Evolutionary conservation across 2,329 filamentous ascomycete species (phyloP), one percentile per base, ranked within the genome.

Genomic region (Diaporthe caulivora): DNA sequence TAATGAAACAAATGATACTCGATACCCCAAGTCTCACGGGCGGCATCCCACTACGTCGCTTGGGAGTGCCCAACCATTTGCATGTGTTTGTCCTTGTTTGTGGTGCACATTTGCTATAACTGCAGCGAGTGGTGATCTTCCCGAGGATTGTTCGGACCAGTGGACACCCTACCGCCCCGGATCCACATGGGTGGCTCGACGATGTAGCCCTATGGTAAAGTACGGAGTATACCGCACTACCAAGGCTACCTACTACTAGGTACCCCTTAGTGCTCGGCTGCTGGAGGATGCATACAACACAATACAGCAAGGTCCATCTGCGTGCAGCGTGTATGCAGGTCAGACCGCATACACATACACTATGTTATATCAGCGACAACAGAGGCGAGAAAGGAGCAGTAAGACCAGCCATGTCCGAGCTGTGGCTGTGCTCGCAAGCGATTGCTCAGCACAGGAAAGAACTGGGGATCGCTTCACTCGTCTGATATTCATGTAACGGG

Each of bases 401-500:
- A 51, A 51, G 34, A 65, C 37, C 42, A 65, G 60, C 60, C 11
- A 13, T n/a, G 31, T 17, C 34, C 49, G 34, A 37, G n/a, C 21
- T 62, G 44, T 62, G 53, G 54, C 54, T 70, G 37, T 62, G 65
- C 53, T 58, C 58, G 37, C 53, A 29, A 24, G 49, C 18, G 31
- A 67, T 18, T 51, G 44, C 62, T 53, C 31, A 53, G n/a, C 7
- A 26, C 10, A 51, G 51, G 24, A 40, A 44, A 44, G 51, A 47
- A 54, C 29, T 58, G 42, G 37, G 54, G 21, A 60, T 37, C 21
- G 21, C 31, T 47, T 67, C 44, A 37, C 1, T 73, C 54, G 21
- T 55, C 24, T 60, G 29, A 54, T 71, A 64, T 73, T 70, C 72
- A 73, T 9, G n/a, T 73, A 70, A 34, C 47, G 47, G 44, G 40